Evolutionary conservation across 495 filamentous ascomycete species (phyloP).

Genomic region (Cryomyces minteri): DNA sequence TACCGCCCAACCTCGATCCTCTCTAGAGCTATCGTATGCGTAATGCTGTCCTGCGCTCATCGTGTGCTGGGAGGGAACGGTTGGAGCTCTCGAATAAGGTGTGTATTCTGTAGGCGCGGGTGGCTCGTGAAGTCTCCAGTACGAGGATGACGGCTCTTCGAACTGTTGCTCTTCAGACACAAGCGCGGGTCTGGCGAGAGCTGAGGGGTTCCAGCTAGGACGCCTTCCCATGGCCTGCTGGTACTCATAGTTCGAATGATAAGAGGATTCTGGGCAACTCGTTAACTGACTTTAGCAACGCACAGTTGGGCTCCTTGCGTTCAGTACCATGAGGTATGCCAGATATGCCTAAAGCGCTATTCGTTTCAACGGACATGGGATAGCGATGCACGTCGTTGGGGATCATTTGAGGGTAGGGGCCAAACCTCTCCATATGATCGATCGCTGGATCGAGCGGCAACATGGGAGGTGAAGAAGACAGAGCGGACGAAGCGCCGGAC

Average conservation of each 20-base stretch:
- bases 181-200: not conserved
- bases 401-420: constrained; percentile 1
- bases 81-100: no score
- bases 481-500: constrained; percentile 8
- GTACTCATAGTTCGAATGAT: not conserved
- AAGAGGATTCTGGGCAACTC: not conserved
- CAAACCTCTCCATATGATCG: not conserved
- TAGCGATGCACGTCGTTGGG: not conserved
- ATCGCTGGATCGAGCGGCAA: not conserved
- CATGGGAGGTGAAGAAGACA: constrained; percentile 11
- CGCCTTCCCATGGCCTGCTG: not conserved
- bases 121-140: not conserved
- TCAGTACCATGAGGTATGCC: no score
- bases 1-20: constrained; percentile 4
- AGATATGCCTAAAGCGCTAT: not conserved
- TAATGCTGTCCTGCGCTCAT: constrained; percentile 4
- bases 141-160: not conserved
- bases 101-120: not conserved
- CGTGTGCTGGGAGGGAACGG: constrained; percentile 4
- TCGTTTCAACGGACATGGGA: not conserved
- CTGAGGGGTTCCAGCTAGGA: not conserved
- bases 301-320: no score
- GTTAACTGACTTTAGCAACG: no score
- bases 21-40: constrained; percentile 6
- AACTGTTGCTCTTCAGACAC: not conserved